Evolutionary conservation across 768 basidiomycete genomes (phyloP), one percentile per base, ranked within the genome.

Genomic region (Hebeloma cylindrosporum): DNA sequence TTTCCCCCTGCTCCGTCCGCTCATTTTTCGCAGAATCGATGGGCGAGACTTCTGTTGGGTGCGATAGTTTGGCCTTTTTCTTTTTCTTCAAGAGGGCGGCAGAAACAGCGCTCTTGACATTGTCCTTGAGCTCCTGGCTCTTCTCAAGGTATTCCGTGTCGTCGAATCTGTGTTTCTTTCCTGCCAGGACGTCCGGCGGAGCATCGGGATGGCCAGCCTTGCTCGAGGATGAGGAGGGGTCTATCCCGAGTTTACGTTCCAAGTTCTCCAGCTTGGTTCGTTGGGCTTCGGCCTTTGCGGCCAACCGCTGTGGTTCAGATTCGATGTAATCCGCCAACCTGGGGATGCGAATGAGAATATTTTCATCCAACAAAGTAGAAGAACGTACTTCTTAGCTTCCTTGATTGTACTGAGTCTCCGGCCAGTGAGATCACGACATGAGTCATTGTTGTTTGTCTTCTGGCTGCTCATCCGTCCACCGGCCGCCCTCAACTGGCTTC

Each of bases 391-490:
- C 65, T 96, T 91, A 1, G 95, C 96, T 57, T 97, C 93, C 66
- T 97, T 96, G 60, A 99, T 82, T 0, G 95, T 96, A 58, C 89
- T 91, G 20, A 99, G 71, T 50, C 93, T 73, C 38, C 95, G 71
- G 1, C 95, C 95, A 47, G 78, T 93, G 27, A 99, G 74, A 60
- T 98, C 96, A 36, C 96, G 72, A 63, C 93, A 96, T 6, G 89
- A 90, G 62, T 98, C 94, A 51, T 93, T 93, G 64, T 93, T 94
- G 65, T 76, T 93, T 17, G 92, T 93, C 73, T 93, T 93, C 71
- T 93, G 91, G 55, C 85, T 88, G 60, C 88, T 91, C 96, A 99
- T 99, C 23, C 95, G 80, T 9, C 96, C 95, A 53, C 96, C 96
- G 10, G 95, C 95, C 0, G 96, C 95, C 63, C 96, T 80, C 53